Base-by-base conservation (phyloP, 2,329 filamentous ascomycete species). In the Aspergillus sp. region DNA sequence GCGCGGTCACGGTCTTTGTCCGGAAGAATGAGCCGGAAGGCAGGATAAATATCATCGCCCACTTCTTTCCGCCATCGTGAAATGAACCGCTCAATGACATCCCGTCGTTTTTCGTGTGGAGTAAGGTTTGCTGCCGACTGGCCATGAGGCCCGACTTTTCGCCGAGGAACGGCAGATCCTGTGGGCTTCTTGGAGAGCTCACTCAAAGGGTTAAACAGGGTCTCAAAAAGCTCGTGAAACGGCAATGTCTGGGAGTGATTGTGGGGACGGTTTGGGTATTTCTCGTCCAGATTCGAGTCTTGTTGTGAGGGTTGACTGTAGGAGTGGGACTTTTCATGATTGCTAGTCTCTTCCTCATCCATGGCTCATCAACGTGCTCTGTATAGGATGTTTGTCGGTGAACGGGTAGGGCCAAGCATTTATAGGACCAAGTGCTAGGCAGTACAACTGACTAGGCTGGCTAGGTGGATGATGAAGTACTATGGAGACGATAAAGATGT, bases 1-100 rank as follows among this genome's bases (percentile, higher is more conserved):
- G 90, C 90, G 51, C 95, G 87, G 70, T 98, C 92, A 41, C 92
- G 87, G 72, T 99, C 95, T 72, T 96, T 96, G 70, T 96, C 92
- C 0, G 94, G 93, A 3, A 97, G 83, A 59, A 98, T 97, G 50
- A 99, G 84, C 19, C 95, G 88, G 75, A 99, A 85, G 1, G 92
- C 94, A 0, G 95, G 95, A 72, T 95, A 98, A 69, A 99, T 91
- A 75, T 99, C 95, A 67, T 91, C 81, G 25, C 95, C 95, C 21
- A 97, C 93, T 63, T 97, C 89, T 58, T 87, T 87, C 41, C 93
- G 87, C 95, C 95, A 99, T 74, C 87, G 85, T 13, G 85, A 84
- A 67, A 99, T 91, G 79, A 97, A 99, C 7, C 89, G 84, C 58
- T 93, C 87, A 65, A 99, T 92, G 66, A 97, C 90, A 68, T 88